phyloP scores from a whole-genome alignment of 2,329 filamentous ascomycete species.

The Xylariaceae sp. region DNA sequence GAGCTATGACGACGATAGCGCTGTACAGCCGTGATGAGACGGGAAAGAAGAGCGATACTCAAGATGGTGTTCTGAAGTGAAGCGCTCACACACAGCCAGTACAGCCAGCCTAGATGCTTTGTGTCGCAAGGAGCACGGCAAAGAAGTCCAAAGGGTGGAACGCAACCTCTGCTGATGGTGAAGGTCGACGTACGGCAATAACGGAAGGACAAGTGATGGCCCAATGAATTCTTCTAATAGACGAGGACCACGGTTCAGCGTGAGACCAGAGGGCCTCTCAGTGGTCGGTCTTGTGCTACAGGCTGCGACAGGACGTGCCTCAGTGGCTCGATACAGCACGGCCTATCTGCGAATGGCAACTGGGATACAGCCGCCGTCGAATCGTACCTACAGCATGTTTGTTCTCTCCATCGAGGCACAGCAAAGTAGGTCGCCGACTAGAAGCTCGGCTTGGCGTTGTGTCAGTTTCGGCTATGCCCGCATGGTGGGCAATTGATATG shows the following conservation, averaged over 20 bases:
- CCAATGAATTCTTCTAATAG: constrained; percentile 28
- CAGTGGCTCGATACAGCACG: constrained; percentile 14
- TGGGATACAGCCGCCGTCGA: constrained; percentile 5
- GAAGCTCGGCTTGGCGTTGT: constrained; percentile 4
- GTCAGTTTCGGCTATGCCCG: constrained; percentile 5
- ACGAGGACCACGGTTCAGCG: constrained; percentile 25
- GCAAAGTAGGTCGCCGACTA: constrained; percentile 6
- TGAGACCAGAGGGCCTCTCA: constrained; percentile 17
- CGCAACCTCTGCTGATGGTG: constrained; percentile 17
- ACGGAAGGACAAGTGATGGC: constrained; percentile 9
- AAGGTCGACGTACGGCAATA: constrained; percentile 15
- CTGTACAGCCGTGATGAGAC: constrained; percentile 16
- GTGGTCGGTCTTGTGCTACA: constrained; percentile 22
- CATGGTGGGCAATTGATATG: not conserved
- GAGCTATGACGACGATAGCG: constrained; percentile 10
- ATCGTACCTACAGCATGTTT: constrained; percentile 6
- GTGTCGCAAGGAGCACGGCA: constrained; percentile 5
- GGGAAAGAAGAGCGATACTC: constrained; percentile 4
- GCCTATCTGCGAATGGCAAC: constrained; percentile 10
- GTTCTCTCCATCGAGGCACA: constrained; percentile 7
- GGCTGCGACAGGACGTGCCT: constrained; percentile 12
- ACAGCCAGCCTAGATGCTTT: constrained; percentile 1
- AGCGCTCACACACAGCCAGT: not conserved
- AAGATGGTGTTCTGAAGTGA: constrained; percentile 4
- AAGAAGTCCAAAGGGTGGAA: constrained; percentile 11